Percentiles rank a stretch among this genome's conserved stretches.
Conservation (phyloP, 192 early-diverging fungal genomes). For the Podila epigama region DNA sequence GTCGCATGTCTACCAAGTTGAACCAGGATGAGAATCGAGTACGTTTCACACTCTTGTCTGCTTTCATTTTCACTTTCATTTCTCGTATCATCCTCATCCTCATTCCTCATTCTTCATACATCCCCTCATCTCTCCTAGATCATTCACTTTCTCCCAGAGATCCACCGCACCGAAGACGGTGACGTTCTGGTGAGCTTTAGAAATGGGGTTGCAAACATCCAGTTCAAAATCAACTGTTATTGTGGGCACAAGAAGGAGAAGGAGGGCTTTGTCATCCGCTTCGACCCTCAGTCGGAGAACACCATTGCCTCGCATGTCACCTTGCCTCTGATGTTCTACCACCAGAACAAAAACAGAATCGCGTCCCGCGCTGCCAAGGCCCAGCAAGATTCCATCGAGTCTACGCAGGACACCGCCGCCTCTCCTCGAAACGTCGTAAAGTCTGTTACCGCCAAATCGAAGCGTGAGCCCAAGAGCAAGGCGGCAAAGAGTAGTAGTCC, state of each 20-base stretch:
- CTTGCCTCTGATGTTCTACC: constrained; percentile 47
- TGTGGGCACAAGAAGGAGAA: constrained; percentile 50
- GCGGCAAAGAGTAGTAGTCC: constrained; percentile 17
- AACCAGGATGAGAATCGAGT: constrained; percentile 45
- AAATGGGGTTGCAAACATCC: constrained; percentile 43
- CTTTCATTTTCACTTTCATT: neutral
- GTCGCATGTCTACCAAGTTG: constrained; percentile 47
- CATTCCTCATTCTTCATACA: neutral
- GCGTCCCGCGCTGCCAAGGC: constrained; percentile 39
- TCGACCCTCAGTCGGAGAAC: constrained; percentile 34
- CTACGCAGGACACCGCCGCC: neutral
- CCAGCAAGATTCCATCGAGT: neutral
- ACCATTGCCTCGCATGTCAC: constrained; percentile 48
- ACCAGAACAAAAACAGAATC: constrained; percentile 48
- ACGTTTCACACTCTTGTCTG: neutral
- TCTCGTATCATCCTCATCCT: neutral
- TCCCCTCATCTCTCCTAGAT: constrained; percentile 10
- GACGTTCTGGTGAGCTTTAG: constrained; percentile 40
- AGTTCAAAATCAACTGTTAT: constrained; percentile 50
- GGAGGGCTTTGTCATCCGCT: constrained; percentile 48
- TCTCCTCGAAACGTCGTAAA: constrained; percentile 36
- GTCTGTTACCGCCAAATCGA: constrained; percentile 34
- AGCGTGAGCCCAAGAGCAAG: constrained; percentile 17
- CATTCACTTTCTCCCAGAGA: constrained; percentile 44
- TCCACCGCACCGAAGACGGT: constrained; percentile 43